These are phyloP conservation scores for Teunomyces gatunensis DNA, from an alignment of 805 yeast species.

Conservation along the genomic window DNA sequence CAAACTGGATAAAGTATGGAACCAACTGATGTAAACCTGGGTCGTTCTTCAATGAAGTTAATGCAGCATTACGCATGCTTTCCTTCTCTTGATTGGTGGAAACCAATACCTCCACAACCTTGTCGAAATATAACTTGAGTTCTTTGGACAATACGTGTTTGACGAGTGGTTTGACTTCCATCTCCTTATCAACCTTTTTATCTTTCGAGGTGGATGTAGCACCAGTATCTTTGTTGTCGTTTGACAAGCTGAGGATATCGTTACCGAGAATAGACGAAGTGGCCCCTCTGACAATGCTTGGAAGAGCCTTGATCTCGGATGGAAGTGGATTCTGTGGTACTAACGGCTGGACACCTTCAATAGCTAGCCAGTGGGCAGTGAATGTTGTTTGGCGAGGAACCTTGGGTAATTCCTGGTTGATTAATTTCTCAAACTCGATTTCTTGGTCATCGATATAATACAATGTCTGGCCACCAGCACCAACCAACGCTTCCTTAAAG, in stretches of 20 bases:
- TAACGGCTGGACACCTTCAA: conserved; percentile 97
- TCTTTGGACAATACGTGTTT: conserved; percentile 95
- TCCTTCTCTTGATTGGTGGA: conserved; percentile 55
- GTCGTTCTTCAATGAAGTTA: conserved; percentile 80
- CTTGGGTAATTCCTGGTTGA: conserved; percentile 91
- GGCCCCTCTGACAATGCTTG: conserved; percentile 82
- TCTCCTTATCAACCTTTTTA: conserved; percentile 42
- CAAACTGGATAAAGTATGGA: conserved; percentile 94
- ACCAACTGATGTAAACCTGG: conserved; percentile 96
- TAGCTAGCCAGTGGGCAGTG: conserved; percentile 96
- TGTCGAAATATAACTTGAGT: conserved; percentile 88
- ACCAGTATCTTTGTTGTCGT: conserved; percentile 48
- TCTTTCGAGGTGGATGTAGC: conserved; percentile 11
- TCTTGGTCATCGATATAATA: conserved; percentile 92
- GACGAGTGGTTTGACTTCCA: conserved; percentile 80
- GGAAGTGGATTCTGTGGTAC: conserved; percentile 94
- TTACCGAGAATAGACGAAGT: conserved; percentile 47
- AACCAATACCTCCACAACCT: conserved; percentile 75
- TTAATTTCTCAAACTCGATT: conserved; percentile 87
- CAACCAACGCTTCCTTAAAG: conserved; percentile 85
- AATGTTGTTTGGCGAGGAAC: conserved; percentile 91
- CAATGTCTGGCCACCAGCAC: conserved; percentile 84
- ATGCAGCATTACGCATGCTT: conserved; percentile 70
- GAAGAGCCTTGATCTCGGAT: conserved; percentile 71
- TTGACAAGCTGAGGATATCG: conserved; percentile 31